phyloP scores from a whole-genome alignment of 176 grass and related monocot species.

The Poa pratensis region DNA sequence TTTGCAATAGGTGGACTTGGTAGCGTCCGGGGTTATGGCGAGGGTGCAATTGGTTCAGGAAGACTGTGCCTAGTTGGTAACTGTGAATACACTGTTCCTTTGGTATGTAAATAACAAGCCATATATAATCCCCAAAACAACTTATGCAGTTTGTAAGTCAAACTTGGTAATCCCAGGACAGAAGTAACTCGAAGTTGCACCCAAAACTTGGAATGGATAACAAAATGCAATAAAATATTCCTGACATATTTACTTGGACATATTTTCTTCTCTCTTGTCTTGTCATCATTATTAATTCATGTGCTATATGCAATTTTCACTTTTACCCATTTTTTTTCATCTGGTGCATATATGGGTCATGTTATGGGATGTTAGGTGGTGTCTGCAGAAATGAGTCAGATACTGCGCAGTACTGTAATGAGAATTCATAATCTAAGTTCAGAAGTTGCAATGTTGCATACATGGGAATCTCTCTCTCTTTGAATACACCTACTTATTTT shows the following conservation, averaged over 20 bases:
- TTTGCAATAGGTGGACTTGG: conserved; percentile 91
- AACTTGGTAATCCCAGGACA: conserved; percentile 16
- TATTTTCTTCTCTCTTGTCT: background rate
- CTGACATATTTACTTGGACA: background rate
- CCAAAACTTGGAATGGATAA: background rate
- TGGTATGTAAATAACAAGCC: conserved; percentile 62
- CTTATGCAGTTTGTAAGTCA: background rate
- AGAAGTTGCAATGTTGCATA: too few species aligned
- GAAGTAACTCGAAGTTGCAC: background rate
- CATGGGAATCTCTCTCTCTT: too few species aligned
- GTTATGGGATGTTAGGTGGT: too few species aligned
- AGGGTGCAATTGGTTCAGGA: conserved; percentile 91
- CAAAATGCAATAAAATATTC: conserved; percentile 8
- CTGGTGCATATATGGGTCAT: too few species aligned
- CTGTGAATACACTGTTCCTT: conserved; percentile 78
- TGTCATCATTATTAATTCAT: background rate
- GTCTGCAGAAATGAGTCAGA: too few species aligned
- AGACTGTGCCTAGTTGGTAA: conserved; percentile 88
- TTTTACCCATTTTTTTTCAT: too few species aligned
- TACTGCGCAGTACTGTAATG: too few species aligned
- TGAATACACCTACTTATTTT: background rate
- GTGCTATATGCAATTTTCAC: too few species aligned
- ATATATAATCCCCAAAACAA: conserved; percentile 2
- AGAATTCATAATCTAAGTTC: too few species aligned
- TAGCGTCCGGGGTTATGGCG: conserved; percentile 94